Conservation (phyloP, 345 rosid species). For the Eucalyptus viminalis region DNA sequence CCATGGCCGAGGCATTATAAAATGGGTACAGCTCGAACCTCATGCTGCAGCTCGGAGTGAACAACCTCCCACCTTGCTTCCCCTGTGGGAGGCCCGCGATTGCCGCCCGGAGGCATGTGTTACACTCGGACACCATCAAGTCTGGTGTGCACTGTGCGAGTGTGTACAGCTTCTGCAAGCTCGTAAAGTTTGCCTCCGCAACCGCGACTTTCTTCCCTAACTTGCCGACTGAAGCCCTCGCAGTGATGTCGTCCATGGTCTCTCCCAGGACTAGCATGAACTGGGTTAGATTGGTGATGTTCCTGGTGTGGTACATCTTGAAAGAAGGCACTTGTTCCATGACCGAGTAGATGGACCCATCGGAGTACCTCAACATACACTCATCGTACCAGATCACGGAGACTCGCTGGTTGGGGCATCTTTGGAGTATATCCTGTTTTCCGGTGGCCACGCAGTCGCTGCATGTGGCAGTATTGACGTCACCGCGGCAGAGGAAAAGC, state of each 20-base stretch:
- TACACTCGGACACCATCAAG: constrained; percentile 8
- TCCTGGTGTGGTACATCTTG: not conserved
- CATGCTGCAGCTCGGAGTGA: not conserved
- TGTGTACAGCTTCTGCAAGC: not conserved
- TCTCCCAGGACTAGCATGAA: not conserved
- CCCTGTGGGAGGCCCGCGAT: not conserved
- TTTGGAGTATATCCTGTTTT: not conserved
- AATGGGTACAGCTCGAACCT: not conserved
- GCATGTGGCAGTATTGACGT: not conserved
- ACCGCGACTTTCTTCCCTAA: constrained; percentile 21
- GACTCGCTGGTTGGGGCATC: not conserved
- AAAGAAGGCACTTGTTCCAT: not conserved
- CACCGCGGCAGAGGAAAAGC: constrained; percentile 15
- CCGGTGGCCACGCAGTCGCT: constrained; percentile 10
- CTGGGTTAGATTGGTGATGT: not conserved
- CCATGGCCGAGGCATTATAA: not conserved
- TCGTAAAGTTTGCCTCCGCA: not conserved
- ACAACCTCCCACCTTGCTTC: not conserved
- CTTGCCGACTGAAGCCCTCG: not conserved
- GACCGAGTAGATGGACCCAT: not conserved
- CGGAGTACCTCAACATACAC: constrained; percentile 26
- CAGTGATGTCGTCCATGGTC: not conserved
- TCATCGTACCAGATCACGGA: constrained; percentile 15
- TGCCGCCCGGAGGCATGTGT: not conserved
- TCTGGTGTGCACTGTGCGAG: constrained; percentile 57